Conservation (phyloP, 129 eudicot genomes). For the Flaveria linearis region DNA sequence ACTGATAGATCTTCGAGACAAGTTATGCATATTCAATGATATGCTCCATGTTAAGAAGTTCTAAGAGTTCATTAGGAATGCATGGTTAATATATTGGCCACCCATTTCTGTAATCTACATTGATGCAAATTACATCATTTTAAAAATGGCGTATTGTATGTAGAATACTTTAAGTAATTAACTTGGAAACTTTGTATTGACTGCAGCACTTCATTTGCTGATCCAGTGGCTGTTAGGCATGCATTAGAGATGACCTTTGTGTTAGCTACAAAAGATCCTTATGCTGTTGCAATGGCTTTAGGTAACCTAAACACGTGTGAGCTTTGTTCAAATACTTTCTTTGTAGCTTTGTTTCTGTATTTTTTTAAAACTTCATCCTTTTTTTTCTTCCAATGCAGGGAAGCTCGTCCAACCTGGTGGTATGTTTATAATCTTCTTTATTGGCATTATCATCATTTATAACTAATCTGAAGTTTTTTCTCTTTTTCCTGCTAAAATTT, state of each 20-base stretch:
- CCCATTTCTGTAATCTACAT: not conserved
- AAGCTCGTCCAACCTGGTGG: constrained; percentile 79
- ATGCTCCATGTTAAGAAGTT: not conserved
- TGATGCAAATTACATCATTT: constrained; percentile 10
- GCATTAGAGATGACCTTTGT: constrained; percentile 80
- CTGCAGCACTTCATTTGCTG: constrained; percentile 83
- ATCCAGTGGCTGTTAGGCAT: constrained; percentile 95
- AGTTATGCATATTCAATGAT: not conserved
- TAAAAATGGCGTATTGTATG: not conserved
- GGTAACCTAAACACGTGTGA: constrained; percentile 44
- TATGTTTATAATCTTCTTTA: constrained; percentile 33
- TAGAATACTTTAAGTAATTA: not conserved
- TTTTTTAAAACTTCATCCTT: constrained; percentile 8
- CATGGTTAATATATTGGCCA: not conserved
- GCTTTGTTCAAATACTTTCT: not conserved
- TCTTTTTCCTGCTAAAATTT: constrained; percentile 9
- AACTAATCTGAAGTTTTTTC: not conserved
- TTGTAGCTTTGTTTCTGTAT: not conserved
- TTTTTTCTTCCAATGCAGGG: constrained; percentile 50
- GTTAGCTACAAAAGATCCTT: constrained; percentile 81
- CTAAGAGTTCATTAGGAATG: not conserved
- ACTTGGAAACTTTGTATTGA: constrained; percentile 16
- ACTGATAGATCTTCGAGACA: not conserved
- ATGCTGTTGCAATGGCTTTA: constrained; percentile 94
- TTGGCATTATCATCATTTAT: not conserved